Percentiles rank a stretch among this genome's conserved stretches.
Evolutionary conservation across 371 early-diverging fungal species (phyloP).

Genomic region (Circinella umbellata): DNA sequence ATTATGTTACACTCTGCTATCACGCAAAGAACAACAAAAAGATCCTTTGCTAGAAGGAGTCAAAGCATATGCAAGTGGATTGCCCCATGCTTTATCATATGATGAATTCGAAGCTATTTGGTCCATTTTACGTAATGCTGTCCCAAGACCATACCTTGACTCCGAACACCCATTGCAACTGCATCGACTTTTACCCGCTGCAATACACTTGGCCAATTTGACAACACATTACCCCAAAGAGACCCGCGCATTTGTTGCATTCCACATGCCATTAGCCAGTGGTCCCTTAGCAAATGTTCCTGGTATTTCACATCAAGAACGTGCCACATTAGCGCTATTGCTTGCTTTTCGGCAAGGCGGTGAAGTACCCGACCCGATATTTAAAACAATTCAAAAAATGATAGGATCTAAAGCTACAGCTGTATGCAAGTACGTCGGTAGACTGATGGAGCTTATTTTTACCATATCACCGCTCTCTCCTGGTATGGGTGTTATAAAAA

Average conservation of each 20-base stretch:
- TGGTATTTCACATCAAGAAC: slow-evolving; percentile 60
- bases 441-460: slow-evolving; percentile 51
- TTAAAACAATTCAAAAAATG: slow-evolving; percentile 39
- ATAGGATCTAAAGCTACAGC: slow-evolving; percentile 46
- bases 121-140: slow-evolving; percentile 32
- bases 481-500: slow-evolving; percentile 37
- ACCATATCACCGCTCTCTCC: slow-evolving; percentile 48
- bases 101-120: slow-evolving; percentile 45
- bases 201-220: slow-evolving; percentile 59
- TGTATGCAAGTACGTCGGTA: slow-evolving; percentile 48
- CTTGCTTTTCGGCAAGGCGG: slow-evolving; percentile 65
- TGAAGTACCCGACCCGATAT: slow-evolving; percentile 49
- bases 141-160: slow-evolving; percentile 38
- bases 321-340: slow-evolving; percentile 58
- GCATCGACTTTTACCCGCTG: slow-evolving; percentile 56
- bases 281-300: slow-evolving; percentile 64
- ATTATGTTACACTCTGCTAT: slow-evolving; percentile 54
- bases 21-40: slow-evolving; percentile 46
- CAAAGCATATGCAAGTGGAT: slow-evolving; percentile 44
- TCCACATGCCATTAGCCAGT: slow-evolving; percentile 63
- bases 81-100: slow-evolving; percentile 23
- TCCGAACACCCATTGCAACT: slow-evolving; percentile 43
- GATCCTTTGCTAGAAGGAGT: slow-evolving; percentile 63
- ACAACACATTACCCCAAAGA: slow-evolving; percentile 65
- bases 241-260: slow-evolving; percentile 61